Evolutionary conservation across 371 early-diverging fungal species (phyloP).

Genomic region (Gilbertella persicaria): DNA sequence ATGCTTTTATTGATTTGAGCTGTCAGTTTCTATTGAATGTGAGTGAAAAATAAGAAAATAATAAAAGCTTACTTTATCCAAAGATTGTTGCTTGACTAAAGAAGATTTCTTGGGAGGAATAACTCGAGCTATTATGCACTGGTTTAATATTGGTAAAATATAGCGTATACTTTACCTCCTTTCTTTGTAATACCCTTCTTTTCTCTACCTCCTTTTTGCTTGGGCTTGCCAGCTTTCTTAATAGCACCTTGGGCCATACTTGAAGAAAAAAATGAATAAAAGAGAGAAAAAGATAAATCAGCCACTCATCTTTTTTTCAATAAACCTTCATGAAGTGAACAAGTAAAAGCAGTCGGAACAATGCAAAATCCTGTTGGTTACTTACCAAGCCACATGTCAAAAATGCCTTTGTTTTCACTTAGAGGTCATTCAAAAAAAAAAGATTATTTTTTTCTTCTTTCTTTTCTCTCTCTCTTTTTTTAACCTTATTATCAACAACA

Average conservation of each 20-base stretch:
- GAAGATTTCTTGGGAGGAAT: conserved; percentile 63
- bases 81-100: conserved; percentile 53
- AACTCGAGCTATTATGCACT: conserved; percentile 41
- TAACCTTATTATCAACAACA: background rate
- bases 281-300: background rate
- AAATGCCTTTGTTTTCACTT: no score
- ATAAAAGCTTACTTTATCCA: conserved; percentile 60
- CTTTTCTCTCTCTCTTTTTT: background rate
- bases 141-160: background rate
- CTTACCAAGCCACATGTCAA: background rate
- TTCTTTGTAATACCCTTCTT: conserved; percentile 57
- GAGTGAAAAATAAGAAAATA: no score
- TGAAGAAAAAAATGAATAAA: background rate
- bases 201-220: conserved; percentile 49
- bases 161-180: conserved; percentile 42
- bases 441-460: background rate
- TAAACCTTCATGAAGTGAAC: background rate
- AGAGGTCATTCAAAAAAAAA: background rate
- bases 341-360: background rate
- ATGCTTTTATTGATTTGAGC: conserved; percentile 66
- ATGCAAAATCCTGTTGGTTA: background rate
- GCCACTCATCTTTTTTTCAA: background rate
- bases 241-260: conserved; percentile 62
- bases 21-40: conserved; percentile 60
- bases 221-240: conserved; percentile 44